Evolutionary conservation across 169 alveolate species (phyloP), one percentile per base, ranked within the genome.

Genomic region (Cyclospora cayetanensis): DNA sequence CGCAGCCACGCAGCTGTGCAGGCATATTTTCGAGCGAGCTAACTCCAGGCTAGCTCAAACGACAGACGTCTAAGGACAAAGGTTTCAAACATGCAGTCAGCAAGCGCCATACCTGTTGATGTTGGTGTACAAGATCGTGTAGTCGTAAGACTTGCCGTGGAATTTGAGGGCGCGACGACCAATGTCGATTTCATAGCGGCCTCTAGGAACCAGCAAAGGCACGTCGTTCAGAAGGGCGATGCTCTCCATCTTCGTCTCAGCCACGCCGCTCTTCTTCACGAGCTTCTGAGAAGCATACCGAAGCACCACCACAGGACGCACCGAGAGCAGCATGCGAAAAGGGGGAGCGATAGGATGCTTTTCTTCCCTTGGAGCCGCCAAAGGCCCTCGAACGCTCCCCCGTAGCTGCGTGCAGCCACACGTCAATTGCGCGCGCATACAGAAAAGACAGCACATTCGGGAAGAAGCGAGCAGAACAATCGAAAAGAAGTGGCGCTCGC

Each of bases 121-220:
- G 93, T 97, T 98, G 65, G 97, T 96, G 95, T 96, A 97, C 55
- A 94, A 95, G 79, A 98, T 95, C 83, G 98, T 98, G 94, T 98
- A 98, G 92, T 98, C 99, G 95, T 97, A 97, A 11, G 99, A 96
- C 94, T 98, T 97, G 5, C 99, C 99, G 93, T 98, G 99, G 27
- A 98, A 96, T 90, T 98, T 98, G 92, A 98, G 95, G 43, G 97
- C 96, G 87, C 95, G 94, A 27, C 97, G 92, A 70, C 97, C 97
- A 93, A 98, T 96, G 90, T 97, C 99, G 66, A 98, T 94, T 70
- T 97, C 98, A 92, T 97, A 98, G 90, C 99, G 97, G 18, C 99
- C 99, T 90, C 99, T 97, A 29, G 99, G 99, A 22, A 98, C 99
- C 74, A 98, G 79, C 90, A 98, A 95, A 27, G 98, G 99, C 53